Evolutionary conservation across 306 rosid species (phyloP), one percentile per base, ranked within the genome.

Genomic region (Vicia faba): DNA sequence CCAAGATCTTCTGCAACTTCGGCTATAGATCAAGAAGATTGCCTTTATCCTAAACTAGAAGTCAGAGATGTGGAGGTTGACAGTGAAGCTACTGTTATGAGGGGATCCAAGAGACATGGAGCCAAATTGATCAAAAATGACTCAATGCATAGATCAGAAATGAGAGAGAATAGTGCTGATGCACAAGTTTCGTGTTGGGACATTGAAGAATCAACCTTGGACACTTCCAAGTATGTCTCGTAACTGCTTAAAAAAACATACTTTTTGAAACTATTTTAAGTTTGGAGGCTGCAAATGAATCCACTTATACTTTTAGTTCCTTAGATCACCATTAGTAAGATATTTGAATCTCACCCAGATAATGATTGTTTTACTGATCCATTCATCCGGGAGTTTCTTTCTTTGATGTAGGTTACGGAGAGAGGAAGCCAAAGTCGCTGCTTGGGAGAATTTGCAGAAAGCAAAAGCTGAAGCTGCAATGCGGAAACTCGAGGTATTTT

Each of bases 391-490:
- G 33, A 38, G 64, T 2, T 66, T 36, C 3, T 29, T 15, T 48
- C 5, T 38, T 23, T 57, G 61, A 20, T 40, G 75, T 84, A 92
- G 96, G 79, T 44, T 70, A 81, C 82, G 79, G 50, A 83, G 89
- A 70, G 89, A 92, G 85, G 98, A 89, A 80, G 88, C 96, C 77
- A 92, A 87, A 75, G 87, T 92, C 61, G 53, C 54, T 58, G 98
- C 98, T 0, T 89, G 98, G 98, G 98, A 92, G 79, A 86, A 85
- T 78, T 77, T 84, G 80, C 96, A 92, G 81, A 84, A 80, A 61
- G 98, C 96, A 46, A 87, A 87, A 67, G 96, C 98, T 5, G 98
- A 92, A 86, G 95, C 93, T 25, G 87, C 83, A 25, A 81, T 89
- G 9, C 76, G 89, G 58, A 84, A 86, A 85, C 96, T 92, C 0